A percentile compares a stretch with the other conserved stretches of the same genome.
These are phyloP conservation scores for Trichosporon faecale DNA, from an alignment of 1,284 basidiomycete genomes.

Conservation along the genomic window DNA sequence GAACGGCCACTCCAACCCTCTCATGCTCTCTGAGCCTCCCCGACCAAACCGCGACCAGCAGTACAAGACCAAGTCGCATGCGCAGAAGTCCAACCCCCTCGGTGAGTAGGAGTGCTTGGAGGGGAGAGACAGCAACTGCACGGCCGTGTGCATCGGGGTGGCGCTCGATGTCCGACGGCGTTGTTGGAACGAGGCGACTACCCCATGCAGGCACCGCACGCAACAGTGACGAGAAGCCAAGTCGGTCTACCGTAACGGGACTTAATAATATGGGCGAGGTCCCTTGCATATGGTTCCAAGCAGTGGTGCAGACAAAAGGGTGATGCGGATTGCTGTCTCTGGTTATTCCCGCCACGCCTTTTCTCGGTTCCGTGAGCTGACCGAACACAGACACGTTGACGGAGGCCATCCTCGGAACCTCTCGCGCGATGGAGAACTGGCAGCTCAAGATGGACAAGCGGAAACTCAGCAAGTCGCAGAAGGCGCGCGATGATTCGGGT, in stretches of 20 bases:
- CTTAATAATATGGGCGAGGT: background rate
- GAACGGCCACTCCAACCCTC: background rate
- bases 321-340: background rate
- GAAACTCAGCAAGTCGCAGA: background rate
- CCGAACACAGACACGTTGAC: background rate
- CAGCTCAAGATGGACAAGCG: constrained; percentile 12
- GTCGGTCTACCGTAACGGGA: background rate
- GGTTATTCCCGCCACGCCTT: background rate
- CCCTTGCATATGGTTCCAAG: background rate
- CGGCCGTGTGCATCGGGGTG: background rate
- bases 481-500: background rate
- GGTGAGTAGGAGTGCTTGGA: background rate
- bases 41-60: constrained; percentile 1
- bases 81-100: background rate
- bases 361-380: background rate
- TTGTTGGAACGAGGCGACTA: background rate
- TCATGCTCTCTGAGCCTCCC: background rate
- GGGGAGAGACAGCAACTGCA: background rate
- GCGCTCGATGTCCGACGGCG: background rate
- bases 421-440: constrained; percentile 7
- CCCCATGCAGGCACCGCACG: background rate
- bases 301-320: background rate
- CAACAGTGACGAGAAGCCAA: background rate
- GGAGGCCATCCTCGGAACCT: background rate
- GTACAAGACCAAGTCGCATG: background rate